These are phyloP conservation scores for Beauveria rudraprayagi DNA, from an alignment of 2,329 filamentous ascomycete genomes.

Conservation along the genomic window DNA sequence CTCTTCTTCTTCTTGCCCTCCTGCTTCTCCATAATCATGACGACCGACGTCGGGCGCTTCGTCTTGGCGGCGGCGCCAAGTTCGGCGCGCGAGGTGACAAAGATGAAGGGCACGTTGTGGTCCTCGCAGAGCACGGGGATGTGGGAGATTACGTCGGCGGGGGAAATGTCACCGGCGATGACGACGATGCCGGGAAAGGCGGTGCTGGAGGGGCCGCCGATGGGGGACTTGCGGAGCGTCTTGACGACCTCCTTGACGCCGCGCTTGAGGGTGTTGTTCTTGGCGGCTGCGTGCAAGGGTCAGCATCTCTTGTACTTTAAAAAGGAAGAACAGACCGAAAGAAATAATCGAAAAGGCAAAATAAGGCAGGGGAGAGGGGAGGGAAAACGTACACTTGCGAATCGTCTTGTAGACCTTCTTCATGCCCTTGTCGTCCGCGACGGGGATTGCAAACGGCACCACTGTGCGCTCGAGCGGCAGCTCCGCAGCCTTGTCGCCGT, in stretches of 20 bases:
- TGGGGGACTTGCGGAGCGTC: constrained; percentile 83
- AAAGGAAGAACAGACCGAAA: neutral
- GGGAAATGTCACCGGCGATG: constrained; percentile 94
- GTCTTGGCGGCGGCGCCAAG: constrained; percentile 89
- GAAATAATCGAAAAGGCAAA: too few species aligned
- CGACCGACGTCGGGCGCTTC: constrained; percentile 92
- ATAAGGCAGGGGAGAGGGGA: too few species aligned
- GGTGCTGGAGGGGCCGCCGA: constrained; percentile 53
- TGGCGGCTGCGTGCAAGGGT: constrained; percentile 58
- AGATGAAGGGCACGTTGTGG: constrained; percentile 94
- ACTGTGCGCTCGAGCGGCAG: constrained; percentile 47
- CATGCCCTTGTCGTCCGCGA: constrained; percentile 69
- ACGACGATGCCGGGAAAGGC: constrained; percentile 70
- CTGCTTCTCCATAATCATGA: constrained; percentile 68
- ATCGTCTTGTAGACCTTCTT: constrained; percentile 54
- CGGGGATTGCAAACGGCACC: constrained; percentile 75
- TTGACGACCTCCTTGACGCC: constrained; percentile 99
- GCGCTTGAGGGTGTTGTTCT: constrained; percentile 90
- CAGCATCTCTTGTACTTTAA: neutral
- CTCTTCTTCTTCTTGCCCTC: constrained; percentile 39
- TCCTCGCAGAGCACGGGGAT: constrained; percentile 97
- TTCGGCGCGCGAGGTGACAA: constrained; percentile 85
- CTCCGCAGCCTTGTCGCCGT: constrained; percentile 26
- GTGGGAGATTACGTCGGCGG: constrained; percentile 97
- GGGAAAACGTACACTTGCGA: constrained; percentile 41